Percentiles rank a stretch among this genome's conserved stretches.
Conservation (phyloP, 1,284 basidiomycete species). For the Heliocybe sulcata region DNA sequence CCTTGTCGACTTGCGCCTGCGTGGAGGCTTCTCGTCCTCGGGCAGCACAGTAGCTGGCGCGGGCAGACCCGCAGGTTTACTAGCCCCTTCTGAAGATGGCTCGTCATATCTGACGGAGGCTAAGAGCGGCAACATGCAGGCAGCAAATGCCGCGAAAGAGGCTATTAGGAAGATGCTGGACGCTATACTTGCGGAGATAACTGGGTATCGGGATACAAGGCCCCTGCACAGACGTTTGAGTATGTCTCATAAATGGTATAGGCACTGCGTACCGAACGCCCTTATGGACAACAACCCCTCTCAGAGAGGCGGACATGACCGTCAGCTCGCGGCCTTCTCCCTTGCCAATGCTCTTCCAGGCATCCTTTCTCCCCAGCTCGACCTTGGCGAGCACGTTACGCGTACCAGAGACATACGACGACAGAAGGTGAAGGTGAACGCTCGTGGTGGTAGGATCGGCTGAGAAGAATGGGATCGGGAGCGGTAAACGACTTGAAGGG, state of each 20-base stretch:
- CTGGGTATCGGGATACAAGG: slow-evolving; percentile 60
- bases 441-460: slow-evolving; percentile 31
- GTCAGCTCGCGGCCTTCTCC: slow-evolving; percentile 68
- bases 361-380: slow-evolving; percentile 60
- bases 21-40: slow-evolving; percentile 14
- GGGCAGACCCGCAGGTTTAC: slow-evolving; percentile 3
- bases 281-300: slow-evolving; percentile 51
- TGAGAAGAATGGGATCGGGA: slow-evolving; percentile 24
- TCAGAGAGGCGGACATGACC: slow-evolving; percentile 50
- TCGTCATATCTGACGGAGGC: background rate
- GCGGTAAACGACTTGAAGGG: slow-evolving; percentile 19
- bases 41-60: slow-evolving; percentile 8
- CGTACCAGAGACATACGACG: slow-evolving; percentile 41
- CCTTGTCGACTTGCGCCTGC: slow-evolving; percentile 20
- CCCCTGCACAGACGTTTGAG: slow-evolving; percentile 36
- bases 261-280: slow-evolving; percentile 51
- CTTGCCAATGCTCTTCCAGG: slow-evolving; percentile 57
- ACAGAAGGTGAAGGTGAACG: slow-evolving; percentile 46
- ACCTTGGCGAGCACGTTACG: slow-evolving; percentile 44
- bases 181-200: slow-evolving; percentile 39
- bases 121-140: slow-evolving; percentile 44
- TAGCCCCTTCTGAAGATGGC: slow-evolving; percentile 7
- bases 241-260: background rate
- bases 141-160: slow-evolving; percentile 38
- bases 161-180: slow-evolving; percentile 44